Evolutionary conservation across 805 yeast genomes (phyloP).

Genomic region (Pichia ethanolica): DNA sequence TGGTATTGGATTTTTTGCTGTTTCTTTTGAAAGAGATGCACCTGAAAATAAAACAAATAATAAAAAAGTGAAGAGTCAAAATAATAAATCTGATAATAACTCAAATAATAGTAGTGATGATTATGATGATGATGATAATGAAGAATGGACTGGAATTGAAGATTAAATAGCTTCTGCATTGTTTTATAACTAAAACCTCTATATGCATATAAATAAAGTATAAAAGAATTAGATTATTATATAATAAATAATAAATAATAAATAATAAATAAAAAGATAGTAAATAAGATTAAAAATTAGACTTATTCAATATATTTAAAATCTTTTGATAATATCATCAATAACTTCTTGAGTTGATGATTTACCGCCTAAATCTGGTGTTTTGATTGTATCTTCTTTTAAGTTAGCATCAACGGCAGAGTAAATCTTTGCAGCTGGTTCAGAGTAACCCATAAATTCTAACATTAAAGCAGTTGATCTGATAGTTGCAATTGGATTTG

Average conservation of each 20-base stretch:
- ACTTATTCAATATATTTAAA: conserved; percentile 20
- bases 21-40: conserved; percentile 58
- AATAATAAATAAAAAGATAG: not conserved
- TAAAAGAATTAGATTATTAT: no score
- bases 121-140: conserved; percentile 13
- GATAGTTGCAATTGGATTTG: conserved; percentile 97
- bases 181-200: no score
- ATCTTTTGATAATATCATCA: conserved; percentile 64
- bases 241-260: not conserved
- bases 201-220: no score
- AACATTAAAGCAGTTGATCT: conserved; percentile 96
- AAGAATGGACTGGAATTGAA: conserved; percentile 34
- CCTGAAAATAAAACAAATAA: not conserved
- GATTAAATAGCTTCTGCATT: conserved; percentile 8
- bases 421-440: conserved; percentile 87
- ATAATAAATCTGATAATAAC: not conserved
- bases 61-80: no score
- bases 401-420: conserved; percentile 92
- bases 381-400: conserved; percentile 65
- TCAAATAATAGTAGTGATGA: not conserved
- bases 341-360: conserved; percentile 82
- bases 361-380: conserved; percentile 94
- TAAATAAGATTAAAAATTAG: not conserved
- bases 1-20: conserved; percentile 98
- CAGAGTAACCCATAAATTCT: conserved; percentile 88